phyloP scores from a whole-genome alignment of 148 eudicot species.

The Suaeda aralocaspica region DNA sequence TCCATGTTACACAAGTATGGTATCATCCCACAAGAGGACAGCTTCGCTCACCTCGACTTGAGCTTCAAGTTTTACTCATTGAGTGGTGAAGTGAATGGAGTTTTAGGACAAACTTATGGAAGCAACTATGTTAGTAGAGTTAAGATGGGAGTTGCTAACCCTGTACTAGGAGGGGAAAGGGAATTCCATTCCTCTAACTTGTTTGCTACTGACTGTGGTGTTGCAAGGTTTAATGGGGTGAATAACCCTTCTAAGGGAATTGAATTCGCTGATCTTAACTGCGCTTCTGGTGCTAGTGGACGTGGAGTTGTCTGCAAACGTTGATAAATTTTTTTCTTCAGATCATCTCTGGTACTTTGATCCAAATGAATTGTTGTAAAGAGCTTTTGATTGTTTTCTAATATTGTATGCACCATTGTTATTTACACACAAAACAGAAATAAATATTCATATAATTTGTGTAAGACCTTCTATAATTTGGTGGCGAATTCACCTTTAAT shows the following conservation, averaged over 20 bases:
- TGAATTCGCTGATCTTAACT: conserved; percentile 31
- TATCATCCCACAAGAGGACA: conserved; percentile 51
- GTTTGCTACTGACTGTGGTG: conserved; percentile 56
- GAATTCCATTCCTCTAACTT: conserved; percentile 52
- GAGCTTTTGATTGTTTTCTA: too few species aligned
- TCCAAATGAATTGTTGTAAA: too few species aligned
- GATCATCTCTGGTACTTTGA: not conserved
- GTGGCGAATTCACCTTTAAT: too few species aligned
- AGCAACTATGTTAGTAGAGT: conserved; percentile 59
- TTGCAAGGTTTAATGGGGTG: conserved; percentile 28
- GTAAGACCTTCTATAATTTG: too few species aligned
- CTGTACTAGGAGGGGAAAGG: conserved; percentile 62
- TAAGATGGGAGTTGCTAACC: conserved; percentile 64
- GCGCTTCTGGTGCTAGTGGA: conserved; percentile 37
- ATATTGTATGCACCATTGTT: too few species aligned
- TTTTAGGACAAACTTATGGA: conserved; percentile 73
- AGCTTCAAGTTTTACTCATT: conserved; percentile 68
- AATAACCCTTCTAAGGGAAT: not conserved
- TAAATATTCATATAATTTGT: too few species aligned
- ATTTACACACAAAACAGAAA: too few species aligned
- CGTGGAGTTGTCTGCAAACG: conserved; percentile 51
- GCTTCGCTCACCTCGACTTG: conserved; percentile 80
- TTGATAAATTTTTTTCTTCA: not conserved
- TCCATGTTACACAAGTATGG: conserved; percentile 65
- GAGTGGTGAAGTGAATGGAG: conserved; percentile 59